phyloP scores from a whole-genome alignment of 371 early-diverging fungal genomes.

The Syncephalastrum sp. region DNA sequence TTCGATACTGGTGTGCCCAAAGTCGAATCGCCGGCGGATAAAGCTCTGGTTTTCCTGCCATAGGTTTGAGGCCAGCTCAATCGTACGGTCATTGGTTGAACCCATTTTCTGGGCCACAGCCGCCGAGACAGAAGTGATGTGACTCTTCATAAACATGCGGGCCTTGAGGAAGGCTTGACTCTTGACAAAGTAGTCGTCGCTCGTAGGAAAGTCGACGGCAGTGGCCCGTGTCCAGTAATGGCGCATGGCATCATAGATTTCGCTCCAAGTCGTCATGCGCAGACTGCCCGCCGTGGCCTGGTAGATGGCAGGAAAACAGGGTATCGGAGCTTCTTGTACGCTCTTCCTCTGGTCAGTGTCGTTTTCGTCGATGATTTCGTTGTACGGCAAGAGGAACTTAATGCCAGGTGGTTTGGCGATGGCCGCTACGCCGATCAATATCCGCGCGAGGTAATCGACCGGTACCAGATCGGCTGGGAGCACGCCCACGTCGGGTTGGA shows the following conservation, averaged over 20 bases:
- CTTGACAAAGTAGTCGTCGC: slow-evolving; percentile 38
- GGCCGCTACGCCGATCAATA: slow-evolving; percentile 34
- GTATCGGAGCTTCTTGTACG: slow-evolving; percentile 16
- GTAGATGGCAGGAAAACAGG: slow-evolving; percentile 46
- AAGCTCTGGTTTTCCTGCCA: slow-evolving; percentile 41
- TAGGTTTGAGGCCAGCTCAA: slow-evolving; percentile 34
- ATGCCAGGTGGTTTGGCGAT: slow-evolving; percentile 31
- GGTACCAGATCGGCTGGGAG: slow-evolving; percentile 55
- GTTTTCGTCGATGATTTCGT: slow-evolving; percentile 28
- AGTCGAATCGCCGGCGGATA: slow-evolving; percentile 34
- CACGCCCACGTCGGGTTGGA: slow-evolving; percentile 39
- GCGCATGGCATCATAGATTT: slow-evolving; percentile 32
- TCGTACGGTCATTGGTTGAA: slow-evolving; percentile 20
- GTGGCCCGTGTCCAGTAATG: slow-evolving; percentile 48
- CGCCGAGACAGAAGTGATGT: slow-evolving; percentile 33
- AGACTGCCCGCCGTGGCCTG: slow-evolving; percentile 37
- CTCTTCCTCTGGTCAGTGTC: slow-evolving; percentile 8
- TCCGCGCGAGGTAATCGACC: slow-evolving; percentile 46
- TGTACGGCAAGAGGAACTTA: slow-evolving; percentile 43
- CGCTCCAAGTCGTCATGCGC: slow-evolving; percentile 27
- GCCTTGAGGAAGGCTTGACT: slow-evolving; percentile 39
- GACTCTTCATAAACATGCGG: slow-evolving; percentile 38
- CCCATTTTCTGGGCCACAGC: slow-evolving; percentile 18
- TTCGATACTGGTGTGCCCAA: slow-evolving; percentile 37
- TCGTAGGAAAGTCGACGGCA: slow-evolving; percentile 25